Conservation (phyloP, 1,284 basidiomycete species). For the Puccinia horiana region DNA sequence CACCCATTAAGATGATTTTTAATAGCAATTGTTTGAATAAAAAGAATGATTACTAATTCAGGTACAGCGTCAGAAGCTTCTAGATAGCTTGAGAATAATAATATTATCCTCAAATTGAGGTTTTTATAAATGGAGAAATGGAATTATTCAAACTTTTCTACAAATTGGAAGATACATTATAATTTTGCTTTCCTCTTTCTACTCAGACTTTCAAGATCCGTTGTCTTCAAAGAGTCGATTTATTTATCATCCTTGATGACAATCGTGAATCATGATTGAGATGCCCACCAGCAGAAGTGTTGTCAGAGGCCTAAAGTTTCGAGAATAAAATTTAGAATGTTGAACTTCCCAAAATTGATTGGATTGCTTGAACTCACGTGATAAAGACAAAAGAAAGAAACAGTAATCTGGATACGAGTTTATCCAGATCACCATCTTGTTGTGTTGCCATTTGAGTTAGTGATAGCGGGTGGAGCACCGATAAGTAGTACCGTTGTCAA, state of each 20-base stretch:
- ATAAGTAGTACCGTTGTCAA: not conserved
- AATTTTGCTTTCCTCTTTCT: not conserved
- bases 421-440: slow-evolving; percentile 15
- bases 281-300: slow-evolving; percentile 21
- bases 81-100: not conserved
- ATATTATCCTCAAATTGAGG: not conserved
- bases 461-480: slow-evolving; percentile 54
- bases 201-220: not conserved
- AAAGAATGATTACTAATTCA: no score
- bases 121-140: not conserved
- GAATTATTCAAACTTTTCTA: not conserved
- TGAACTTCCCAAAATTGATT: not conserved
- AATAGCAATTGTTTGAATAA: no score
- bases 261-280: slow-evolving; percentile 1
- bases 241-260: not conserved
- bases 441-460: slow-evolving; percentile 53
- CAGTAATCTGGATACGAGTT: slow-evolving; percentile 20
- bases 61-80: no score
- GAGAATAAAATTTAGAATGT: not conserved
- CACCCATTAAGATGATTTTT: no score
- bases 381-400: slow-evolving; percentile 33
- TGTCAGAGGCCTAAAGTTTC: slow-evolving; percentile 7
- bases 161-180: not conserved
- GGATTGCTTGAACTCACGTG: slow-evolving; percentile 19
- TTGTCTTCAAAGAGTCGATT: not conserved